Base-by-base conservation (phyloP, 2,329 filamentous ascomycete genomes). In the Verticillium longisporum region DNA sequence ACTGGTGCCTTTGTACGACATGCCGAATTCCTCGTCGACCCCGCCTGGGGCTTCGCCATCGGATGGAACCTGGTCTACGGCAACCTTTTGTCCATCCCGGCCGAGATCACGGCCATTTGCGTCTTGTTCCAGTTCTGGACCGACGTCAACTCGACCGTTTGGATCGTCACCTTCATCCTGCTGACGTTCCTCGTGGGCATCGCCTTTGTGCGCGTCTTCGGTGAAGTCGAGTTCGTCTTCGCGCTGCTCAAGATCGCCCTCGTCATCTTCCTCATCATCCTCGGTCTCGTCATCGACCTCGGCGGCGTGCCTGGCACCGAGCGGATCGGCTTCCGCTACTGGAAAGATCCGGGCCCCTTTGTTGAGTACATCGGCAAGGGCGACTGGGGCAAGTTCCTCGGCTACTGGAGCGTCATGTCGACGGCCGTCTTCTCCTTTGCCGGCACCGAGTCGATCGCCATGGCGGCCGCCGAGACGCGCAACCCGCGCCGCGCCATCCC, bases 41-140 rank as follows among this genome's bases (percentile, higher is more conserved):
- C 85, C 56, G 81, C 85, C 1, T 80, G 83, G 72, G 82, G 81
- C 4, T 83, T 83, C 59, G 81, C 81, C 58, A 73, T 82, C 56
- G 81, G 81, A 18, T 82, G 78, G 78, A 83, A 83, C 65, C 68
- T 83, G 57, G 80, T 83, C 13, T 84, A 85, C 61, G 82, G 82
- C 55, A 83, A 82, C 64, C 68, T 80, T 56, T 70, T 85, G 65
- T 79, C 79, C 55, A 80, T 86, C 26, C 81, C 82, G 4, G 76
- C 83, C 60, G 86, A 89, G 70, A 86, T 88, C 61, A 82, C 83
- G 0, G 86, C 86, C 11, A 83, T 85, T 18, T 81, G 83, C 54
- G 83, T 88, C 1, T 74, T 89, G 26, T 85, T 88, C 62, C 75
- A 85, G 66, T 88, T 82, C 67, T 89, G 86, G 86, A 82, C 83